Base-by-base conservation (phyloP, 1,139 yeast genomes). In the Nakaseomyces glabratus region DNA sequence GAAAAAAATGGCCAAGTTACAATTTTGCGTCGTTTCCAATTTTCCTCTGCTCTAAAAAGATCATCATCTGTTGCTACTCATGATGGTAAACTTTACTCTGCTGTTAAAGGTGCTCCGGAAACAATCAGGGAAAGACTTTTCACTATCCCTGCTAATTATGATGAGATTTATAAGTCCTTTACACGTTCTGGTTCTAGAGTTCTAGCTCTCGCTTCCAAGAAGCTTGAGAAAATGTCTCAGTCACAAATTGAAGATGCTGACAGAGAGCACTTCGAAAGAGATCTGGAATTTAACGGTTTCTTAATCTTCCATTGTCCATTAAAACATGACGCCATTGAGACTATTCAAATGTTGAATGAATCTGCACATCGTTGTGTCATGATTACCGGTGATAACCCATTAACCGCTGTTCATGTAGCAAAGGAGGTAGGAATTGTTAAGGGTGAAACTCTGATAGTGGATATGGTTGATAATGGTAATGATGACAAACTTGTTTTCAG, bases 61-160 rank as follows among this genome's bases (percentile, higher is more conserved):
- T 88, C 97, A 8, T 74, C 96, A n/a, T 73, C 93, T 31, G 74
- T 90, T 49, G 82, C 96, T n/a, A 64, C 76, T 35, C 69, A 66
- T 44, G 63, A 73, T 34, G 66, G 66, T 33, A 72, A 79, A 47
- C 61, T 75, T 43, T 69, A 86, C 48, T 93, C 88, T 34, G 81
- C 95, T 48, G 95, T 80, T 30, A 93, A 93, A 62, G 99, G 99
- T 68, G 99, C 99, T 1, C 99, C 99, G n/a, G 99, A 90, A 64
- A 90, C 97, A 20, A 74, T 90, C 49, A 77, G 80, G 55, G 69
- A 68, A 37, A 85, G 93, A 84, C 63, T 93, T 47, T 52, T 62
- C 34, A 68, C 67, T 35, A 73, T 82, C 40, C 97, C 98, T 24
- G 73, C 65, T 24, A 68, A 76, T 47, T 90, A 90, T 55, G 97